These are phyloP conservation scores for Drechslerella stenobrocha DNA, from an alignment of 2,329 filamentous ascomycete genomes.

Conservation along the genomic window DNA sequence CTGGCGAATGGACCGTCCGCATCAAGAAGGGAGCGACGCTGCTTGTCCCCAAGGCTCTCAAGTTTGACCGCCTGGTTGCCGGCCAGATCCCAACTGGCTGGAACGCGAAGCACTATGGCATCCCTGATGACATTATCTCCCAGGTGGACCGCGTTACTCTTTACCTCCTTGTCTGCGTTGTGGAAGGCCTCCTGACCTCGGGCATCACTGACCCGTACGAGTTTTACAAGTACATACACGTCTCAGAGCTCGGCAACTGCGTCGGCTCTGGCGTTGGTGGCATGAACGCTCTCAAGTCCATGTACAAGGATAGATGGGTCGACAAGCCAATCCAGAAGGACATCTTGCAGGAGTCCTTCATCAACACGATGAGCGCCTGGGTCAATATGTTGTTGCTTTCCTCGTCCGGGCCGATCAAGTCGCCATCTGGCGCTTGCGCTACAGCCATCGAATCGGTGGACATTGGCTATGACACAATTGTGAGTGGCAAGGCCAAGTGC, in stretches of 20 bases:
- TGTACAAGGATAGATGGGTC: slow-evolving; percentile 97
- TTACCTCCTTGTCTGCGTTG: slow-evolving; percentile 90
- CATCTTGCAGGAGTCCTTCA: slow-evolving; percentile 98
- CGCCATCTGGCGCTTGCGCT: slow-evolving; percentile 93
- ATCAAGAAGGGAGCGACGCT: slow-evolving; percentile 94
- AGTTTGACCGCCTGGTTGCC: slow-evolving; percentile 95
- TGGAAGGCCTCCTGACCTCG: slow-evolving; percentile 83
- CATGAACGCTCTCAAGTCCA: slow-evolving; percentile 84
- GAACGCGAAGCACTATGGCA: slow-evolving; percentile 93
- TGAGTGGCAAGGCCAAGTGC: slow-evolving; percentile 95
- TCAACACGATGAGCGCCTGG: slow-evolving; percentile 99
- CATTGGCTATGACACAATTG: slow-evolving; percentile 96
- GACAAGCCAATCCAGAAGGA: slow-evolving; percentile 98
- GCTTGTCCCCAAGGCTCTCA: slow-evolving; percentile 93
- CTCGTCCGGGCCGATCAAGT: slow-evolving; percentile 97
- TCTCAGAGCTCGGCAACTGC: slow-evolving; percentile 97
- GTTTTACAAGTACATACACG: slow-evolving; percentile 99
- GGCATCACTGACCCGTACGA: slow-evolving; percentile 99
- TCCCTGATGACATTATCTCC: slow-evolving; percentile 95
- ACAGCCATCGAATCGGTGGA: slow-evolving; percentile 97
- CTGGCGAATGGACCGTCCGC: slow-evolving; percentile 89
- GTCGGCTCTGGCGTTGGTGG: slow-evolving; percentile 98
- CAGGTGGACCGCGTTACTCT: slow-evolving; percentile 97
- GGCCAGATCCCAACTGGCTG: slow-evolving; percentile 96
- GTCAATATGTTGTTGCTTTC: slow-evolving; percentile 98